phyloP scores from a whole-genome alignment of 176 grass and related monocot species.

The Guadua angustifolia region DNA sequence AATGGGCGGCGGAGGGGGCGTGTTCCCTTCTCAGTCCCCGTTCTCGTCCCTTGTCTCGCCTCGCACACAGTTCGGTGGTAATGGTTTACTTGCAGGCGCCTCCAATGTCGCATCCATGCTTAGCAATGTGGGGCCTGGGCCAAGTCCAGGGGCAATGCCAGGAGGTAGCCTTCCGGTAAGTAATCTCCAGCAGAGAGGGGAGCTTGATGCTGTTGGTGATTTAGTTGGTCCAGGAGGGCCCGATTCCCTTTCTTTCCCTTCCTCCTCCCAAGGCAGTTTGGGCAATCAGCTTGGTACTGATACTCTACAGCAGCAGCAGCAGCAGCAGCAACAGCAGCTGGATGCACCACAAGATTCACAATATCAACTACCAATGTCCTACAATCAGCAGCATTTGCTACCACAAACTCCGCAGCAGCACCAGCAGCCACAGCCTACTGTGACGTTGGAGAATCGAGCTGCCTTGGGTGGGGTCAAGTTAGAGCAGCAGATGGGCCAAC shows the following conservation, averaged over 20 bases:
- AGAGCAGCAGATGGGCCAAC: slow-evolving; percentile 65
- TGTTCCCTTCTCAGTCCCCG: slow-evolving; percentile 55
- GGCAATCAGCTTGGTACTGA: slow-evolving; percentile 52
- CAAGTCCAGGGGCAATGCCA: slow-evolving; percentile 43
- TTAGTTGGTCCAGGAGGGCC: slow-evolving; percentile 36
- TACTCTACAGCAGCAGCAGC: slow-evolving; percentile 49
- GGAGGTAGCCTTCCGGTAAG: slow-evolving; percentile 46
- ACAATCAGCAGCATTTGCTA: slow-evolving; percentile 63
- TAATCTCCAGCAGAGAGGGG: slow-evolving; percentile 35
- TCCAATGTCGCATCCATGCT: slow-evolving; percentile 69
- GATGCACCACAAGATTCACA: slow-evolving; percentile 51
- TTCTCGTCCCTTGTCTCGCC: slow-evolving; percentile 70
- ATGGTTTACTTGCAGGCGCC: slow-evolving; percentile 58
- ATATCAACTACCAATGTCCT: slow-evolving; percentile 52
- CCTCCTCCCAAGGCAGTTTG: slow-evolving; percentile 58
- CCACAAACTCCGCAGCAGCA: slow-evolving; percentile 45
- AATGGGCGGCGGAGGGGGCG: slow-evolving; percentile 33
- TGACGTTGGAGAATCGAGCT: slow-evolving; percentile 65
- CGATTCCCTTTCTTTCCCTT: slow-evolving; percentile 58
- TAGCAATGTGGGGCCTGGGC: slow-evolving; percentile 46
- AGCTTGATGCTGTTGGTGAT: slow-evolving; percentile 47
- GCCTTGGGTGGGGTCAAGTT: slow-evolving; percentile 67
- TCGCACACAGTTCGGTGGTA: slow-evolving; percentile 59
- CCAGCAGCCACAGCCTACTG: slow-evolving; percentile 46
- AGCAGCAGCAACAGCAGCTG: slow-evolving; percentile 57